These are phyloP conservation scores for Cladosporium sp. DNA, from an alignment of 2,329 filamentous ascomycete genomes.

Conservation along the genomic window DNA sequence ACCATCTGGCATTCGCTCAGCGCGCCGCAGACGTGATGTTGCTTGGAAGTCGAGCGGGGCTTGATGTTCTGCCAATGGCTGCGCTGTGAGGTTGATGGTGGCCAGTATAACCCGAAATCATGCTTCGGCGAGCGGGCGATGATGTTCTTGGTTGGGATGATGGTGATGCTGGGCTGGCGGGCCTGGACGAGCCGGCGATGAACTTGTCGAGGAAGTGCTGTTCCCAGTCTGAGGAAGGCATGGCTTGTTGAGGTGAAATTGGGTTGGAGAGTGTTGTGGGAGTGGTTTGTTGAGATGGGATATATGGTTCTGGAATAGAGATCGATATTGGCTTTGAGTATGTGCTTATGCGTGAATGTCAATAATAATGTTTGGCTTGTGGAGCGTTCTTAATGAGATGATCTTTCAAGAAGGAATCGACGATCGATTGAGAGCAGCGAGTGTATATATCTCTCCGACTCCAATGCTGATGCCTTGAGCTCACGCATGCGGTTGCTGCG, in stretches of 20 bases:
- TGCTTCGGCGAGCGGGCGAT: not conserved
- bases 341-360: not conserved
- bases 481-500: not conserved
- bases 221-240: conserved; percentile 18
- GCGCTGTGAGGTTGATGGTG: not conserved
- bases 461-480: not conserved
- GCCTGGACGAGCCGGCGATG: conserved; percentile 11
- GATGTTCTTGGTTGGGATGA: not conserved
- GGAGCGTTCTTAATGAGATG: not conserved
- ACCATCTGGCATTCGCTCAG: not conserved
- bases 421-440: not conserved
- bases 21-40: not conserved
- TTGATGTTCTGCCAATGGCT: not conserved
- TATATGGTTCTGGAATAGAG: not conserved
- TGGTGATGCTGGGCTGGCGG: not conserved
- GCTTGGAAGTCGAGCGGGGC: not conserved
- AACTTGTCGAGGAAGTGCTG: conserved; percentile 19
- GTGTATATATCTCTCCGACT: not conserved
- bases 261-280: not conserved
- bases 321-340: not conserved
- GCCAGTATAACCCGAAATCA: not conserved
- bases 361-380: not conserved
- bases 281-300: not conserved
- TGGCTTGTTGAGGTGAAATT: not conserved
- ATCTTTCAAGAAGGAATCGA: not conserved